Evolutionary conservation across 2,329 filamentous ascomycete genomes (phyloP).

Genomic region (Coleophoma eucalyptorum): DNA sequence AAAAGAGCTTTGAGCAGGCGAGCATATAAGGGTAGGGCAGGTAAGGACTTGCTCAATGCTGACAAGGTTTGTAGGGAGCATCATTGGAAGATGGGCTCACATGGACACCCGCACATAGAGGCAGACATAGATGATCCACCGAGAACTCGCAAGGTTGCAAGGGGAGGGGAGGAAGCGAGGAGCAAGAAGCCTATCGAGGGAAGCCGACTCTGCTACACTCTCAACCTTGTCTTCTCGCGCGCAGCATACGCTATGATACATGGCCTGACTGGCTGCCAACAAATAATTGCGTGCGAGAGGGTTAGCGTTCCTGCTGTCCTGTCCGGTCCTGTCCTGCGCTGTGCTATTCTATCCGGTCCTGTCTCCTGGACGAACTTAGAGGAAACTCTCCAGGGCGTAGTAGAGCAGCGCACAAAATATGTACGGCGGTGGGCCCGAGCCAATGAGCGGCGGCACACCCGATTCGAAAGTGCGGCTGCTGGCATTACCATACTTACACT

Average conservation of each 20-base stretch:
- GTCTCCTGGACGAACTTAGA: no score
- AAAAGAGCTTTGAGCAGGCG: conserved; percentile 4
- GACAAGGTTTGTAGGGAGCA: conserved; percentile 16
- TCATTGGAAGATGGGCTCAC: conserved; percentile 18
- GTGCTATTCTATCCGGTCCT: conserved; percentile 5
- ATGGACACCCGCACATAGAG: conserved; percentile 18
- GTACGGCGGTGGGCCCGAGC: conserved; percentile 12
- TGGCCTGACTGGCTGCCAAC: neutral
- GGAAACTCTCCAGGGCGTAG: conserved; percentile 1
- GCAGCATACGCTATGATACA: conserved; percentile 9
- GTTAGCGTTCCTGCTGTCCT: conserved; percentile 4
- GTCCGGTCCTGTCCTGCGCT: no score
- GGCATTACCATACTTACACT: conserved; percentile 11
- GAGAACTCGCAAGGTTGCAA: conserved; percentile 4
- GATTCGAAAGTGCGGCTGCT: conserved; percentile 23
- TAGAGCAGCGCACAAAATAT: conserved; percentile 6
- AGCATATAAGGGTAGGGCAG: conserved; percentile 18
- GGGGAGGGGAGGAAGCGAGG: conserved; percentile 11
- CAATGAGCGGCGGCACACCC: conserved; percentile 16
- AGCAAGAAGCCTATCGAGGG: conserved; percentile 1
- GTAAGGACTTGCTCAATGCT: conserved; percentile 15
- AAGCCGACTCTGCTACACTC: conserved; percentile 9
- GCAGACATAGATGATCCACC: no score
- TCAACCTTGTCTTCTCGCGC: neutral
- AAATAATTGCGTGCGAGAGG: conserved; percentile 4